A percentile compares a stretch with the other conserved stretches of the same genome.
Conservation (phyloP, 2,329 filamentous ascomycete species). For the Aaosphaeria arxii region DNA sequence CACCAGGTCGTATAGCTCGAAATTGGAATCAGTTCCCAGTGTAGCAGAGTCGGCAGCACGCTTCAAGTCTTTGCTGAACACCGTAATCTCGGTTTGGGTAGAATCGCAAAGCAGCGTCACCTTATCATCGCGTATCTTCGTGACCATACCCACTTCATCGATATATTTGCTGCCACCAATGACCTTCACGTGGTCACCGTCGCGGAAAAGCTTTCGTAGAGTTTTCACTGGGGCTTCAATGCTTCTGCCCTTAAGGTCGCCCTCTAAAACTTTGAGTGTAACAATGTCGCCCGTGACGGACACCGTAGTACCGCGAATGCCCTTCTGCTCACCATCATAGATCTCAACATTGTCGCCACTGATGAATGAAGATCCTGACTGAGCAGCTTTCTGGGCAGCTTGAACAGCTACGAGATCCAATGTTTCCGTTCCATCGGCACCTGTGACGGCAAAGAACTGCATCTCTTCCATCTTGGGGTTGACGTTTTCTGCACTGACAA, state of each 20-base stretch:
- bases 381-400: slow-evolving; percentile 81
- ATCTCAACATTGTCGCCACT: slow-evolving; percentile 96
- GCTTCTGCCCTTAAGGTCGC: slow-evolving; percentile 74
- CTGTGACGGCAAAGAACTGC: slow-evolving; percentile 84
- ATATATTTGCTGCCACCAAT: slow-evolving; percentile 92
- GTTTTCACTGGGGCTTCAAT: slow-evolving; percentile 93
- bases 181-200: slow-evolving; percentile 97
- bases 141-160: slow-evolving; percentile 95
- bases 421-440: slow-evolving; percentile 89
- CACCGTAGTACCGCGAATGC: slow-evolving; percentile 79
- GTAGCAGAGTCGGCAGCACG: slow-evolving; percentile 91
- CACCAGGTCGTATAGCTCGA: slow-evolving; percentile 87
- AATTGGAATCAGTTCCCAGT: slow-evolving; percentile 80
- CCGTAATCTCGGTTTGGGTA: slow-evolving; percentile 88
- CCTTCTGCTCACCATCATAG: slow-evolving; percentile 91
- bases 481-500: slow-evolving; percentile 81
- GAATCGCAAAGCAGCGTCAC: slow-evolving; percentile 93
- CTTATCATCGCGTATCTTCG: slow-evolving; percentile 86
- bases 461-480: slow-evolving; percentile 94
- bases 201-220: slow-evolving; percentile 85
- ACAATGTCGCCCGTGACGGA: slow-evolving; percentile 91
- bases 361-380: slow-evolving; percentile 77
- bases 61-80: slow-evolving; percentile 95
- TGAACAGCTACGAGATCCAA: slow-evolving; percentile 89
- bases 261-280: slow-evolving; percentile 79